These are phyloP conservation scores for Suhomyces bolitotheri DNA, from an alignment of 1,139 yeast genomes.

Conservation along the genomic window DNA sequence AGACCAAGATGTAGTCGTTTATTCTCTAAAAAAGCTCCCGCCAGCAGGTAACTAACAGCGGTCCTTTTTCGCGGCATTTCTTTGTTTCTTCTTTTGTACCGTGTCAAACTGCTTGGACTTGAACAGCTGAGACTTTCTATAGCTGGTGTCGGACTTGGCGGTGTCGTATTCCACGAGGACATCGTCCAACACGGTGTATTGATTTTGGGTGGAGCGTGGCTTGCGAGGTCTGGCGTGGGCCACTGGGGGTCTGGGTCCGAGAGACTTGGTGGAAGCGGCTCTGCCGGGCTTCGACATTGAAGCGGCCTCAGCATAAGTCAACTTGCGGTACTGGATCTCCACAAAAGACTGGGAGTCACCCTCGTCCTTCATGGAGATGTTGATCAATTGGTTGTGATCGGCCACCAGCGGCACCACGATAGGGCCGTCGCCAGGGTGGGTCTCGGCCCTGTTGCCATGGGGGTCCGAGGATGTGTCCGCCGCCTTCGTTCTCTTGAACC, in stretches of 20 bases:
- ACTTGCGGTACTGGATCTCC: slow-evolving; percentile 37
- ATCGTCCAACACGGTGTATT: slow-evolving; percentile 14
- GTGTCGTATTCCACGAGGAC: slow-evolving; percentile 6
- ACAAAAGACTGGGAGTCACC: slow-evolving; percentile 36
- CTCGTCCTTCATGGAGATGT: slow-evolving; percentile 37
- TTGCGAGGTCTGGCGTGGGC: slow-evolving; percentile 10
- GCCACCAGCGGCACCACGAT: slow-evolving; percentile 32
- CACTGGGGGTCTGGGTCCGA: not conserved
- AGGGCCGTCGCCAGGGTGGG: slow-evolving; percentile 11
- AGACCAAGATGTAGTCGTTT: no score
- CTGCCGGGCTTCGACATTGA: slow-evolving; percentile 24
- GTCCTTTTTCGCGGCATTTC: slow-evolving; percentile 9
- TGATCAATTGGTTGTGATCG: slow-evolving; percentile 29
- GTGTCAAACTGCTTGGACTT: slow-evolving; percentile 17
- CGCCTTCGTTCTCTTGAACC: slow-evolving; percentile 19
- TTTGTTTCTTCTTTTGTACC: slow-evolving; percentile 12
- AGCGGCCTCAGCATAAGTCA: slow-evolving; percentile 50
- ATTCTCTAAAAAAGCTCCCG: no score
- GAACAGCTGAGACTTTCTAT: slow-evolving; percentile 15
- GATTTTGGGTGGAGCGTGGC: slow-evolving; percentile 12
- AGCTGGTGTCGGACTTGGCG: slow-evolving; percentile 15
- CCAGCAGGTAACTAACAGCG: not conserved
- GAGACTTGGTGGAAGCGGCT: slow-evolving; percentile 5
- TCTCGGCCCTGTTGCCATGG: no score
- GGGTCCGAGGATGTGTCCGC: slow-evolving; percentile 1